Evolutionary conservation across 2,329 filamentous ascomycete species (phyloP).

Genomic region (Hypoxylon sp.): DNA sequence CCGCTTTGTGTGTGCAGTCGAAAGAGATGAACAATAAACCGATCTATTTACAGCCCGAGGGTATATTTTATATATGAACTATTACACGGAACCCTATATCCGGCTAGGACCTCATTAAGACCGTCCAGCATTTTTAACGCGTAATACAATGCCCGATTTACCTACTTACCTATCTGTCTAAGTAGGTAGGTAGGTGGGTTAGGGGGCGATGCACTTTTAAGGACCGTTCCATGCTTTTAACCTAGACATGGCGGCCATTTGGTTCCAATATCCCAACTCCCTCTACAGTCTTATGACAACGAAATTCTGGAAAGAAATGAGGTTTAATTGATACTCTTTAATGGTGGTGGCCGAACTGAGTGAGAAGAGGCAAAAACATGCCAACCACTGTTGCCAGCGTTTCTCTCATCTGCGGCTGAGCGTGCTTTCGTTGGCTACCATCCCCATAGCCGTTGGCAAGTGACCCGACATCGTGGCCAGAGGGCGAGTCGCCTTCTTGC

Average conservation of each 20-base stretch:
- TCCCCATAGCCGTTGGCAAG: slow-evolving; percentile 70
- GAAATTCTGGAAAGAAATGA: slow-evolving; percentile 34
- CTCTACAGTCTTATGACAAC: slow-evolving; percentile 30
- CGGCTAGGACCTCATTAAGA: slow-evolving; percentile 22
- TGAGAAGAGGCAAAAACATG: slow-evolving; percentile 83
- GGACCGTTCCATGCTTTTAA: slow-evolving; percentile 13
- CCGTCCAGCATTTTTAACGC: slow-evolving; percentile 20
- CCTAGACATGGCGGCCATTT: slow-evolving; percentile 21
- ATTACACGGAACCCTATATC: slow-evolving; percentile 15
- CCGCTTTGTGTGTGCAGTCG: slow-evolving; percentile 2
- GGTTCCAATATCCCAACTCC: slow-evolving; percentile 33
- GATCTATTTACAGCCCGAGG: slow-evolving; percentile 41
- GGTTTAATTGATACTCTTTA: slow-evolving; percentile 45
- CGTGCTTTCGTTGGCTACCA: slow-evolving; percentile 65
- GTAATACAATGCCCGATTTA: slow-evolving; percentile 21
- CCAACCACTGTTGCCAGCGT: slow-evolving; percentile 79
- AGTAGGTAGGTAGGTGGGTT: slow-evolving; percentile 6
- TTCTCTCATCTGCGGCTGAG: slow-evolving; percentile 74
- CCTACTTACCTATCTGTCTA: neutral
- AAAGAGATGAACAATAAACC: slow-evolving; percentile 18
- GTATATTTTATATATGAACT: slow-evolving; percentile 41
- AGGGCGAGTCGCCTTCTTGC: slow-evolving; percentile 77
- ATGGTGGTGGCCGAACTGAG: slow-evolving; percentile 84
- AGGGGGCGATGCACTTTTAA: slow-evolving; percentile 1
- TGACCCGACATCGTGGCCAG: slow-evolving; percentile 66